Evolutionary conservation across 208 protist genomes (phyloP).

Genomic region (Leishmania braziliensis): DNA sequence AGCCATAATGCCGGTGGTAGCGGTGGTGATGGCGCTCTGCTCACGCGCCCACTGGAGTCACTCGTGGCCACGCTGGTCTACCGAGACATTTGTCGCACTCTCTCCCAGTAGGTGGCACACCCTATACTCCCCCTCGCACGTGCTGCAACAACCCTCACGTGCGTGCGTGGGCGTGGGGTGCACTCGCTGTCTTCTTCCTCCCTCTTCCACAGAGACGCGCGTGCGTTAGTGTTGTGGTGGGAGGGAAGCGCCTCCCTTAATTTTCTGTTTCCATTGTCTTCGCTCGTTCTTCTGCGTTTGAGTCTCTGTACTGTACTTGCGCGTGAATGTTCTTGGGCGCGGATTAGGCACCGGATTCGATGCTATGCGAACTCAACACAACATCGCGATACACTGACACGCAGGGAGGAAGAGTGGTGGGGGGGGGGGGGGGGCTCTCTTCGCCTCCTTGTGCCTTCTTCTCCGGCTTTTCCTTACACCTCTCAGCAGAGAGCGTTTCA

Average conservation of each 20-base stretch:
- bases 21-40: background rate
- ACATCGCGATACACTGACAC: background rate
- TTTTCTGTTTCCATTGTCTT: background rate
- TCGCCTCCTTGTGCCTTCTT: background rate
- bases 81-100: conserved; percentile 10
- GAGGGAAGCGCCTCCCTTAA: background rate
- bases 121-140: background rate
- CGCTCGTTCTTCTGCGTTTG: background rate
- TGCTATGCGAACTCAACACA: background rate
- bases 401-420: background rate
- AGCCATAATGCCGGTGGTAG: background rate
- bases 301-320: background rate
- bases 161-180: background rate
- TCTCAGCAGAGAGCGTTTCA: background rate
- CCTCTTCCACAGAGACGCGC: background rate
- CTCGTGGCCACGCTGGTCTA: conserved; percentile 33
- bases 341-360: background rate
- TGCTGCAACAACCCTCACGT: background rate
- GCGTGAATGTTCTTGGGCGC: background rate
- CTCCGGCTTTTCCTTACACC: background rate
- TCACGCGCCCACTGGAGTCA: conserved; percentile 23
- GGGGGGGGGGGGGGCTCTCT: background rate
- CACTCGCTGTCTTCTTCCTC: background rate
- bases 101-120: background rate
- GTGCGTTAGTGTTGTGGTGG: background rate